These are phyloP conservation scores for Lipomyces starkeyi DNA, from an alignment of 805 yeast genomes.

Conservation along the genomic window DNA sequence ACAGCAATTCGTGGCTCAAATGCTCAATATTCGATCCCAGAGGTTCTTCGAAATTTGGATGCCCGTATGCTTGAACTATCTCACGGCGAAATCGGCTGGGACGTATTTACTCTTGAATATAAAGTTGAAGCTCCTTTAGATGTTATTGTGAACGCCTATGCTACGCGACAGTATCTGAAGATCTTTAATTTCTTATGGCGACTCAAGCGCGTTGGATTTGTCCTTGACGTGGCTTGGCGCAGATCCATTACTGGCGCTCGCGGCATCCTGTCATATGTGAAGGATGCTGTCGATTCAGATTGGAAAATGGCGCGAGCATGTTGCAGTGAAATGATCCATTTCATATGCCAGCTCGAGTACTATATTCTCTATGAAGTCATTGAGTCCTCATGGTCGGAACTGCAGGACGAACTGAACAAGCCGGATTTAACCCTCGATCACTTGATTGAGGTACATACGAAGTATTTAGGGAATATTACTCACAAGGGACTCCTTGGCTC, in stretches of 20 bases:
- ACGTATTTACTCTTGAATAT: slow-evolving; percentile 87
- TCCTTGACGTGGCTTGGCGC: slow-evolving; percentile 59
- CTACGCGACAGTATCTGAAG: slow-evolving; percentile 63
- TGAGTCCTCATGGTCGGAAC: slow-evolving; percentile 48
- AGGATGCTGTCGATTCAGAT: slow-evolving; percentile 28
- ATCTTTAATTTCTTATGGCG: slow-evolving; percentile 88
- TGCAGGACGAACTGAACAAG: slow-evolving; percentile 40
- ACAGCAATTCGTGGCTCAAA: slow-evolving; percentile 60
- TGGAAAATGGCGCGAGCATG: slow-evolving; percentile 42
- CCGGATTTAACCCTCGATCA: slow-evolving; percentile 47
- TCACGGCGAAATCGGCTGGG: slow-evolving; percentile 85
- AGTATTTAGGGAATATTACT: slow-evolving; percentile 44
- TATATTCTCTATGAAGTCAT: slow-evolving; percentile 48
- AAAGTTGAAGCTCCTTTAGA: slow-evolving; percentile 56
- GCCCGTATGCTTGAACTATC: slow-evolving; percentile 79
- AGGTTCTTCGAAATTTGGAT: slow-evolving; percentile 65
- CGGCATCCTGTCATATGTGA: slow-evolving; percentile 31
- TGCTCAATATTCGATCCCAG: slow-evolving; percentile 46
- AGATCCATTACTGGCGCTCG: slow-evolving; percentile 43
- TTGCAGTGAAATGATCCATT: slow-evolving; percentile 45
- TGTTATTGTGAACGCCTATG: slow-evolving; percentile 58
- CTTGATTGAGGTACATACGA: slow-evolving; percentile 45
- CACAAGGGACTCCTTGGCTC: slow-evolving; percentile 46
- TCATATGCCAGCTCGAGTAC: slow-evolving; percentile 47
- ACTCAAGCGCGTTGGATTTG: slow-evolving; percentile 64